Percentiles rank a stretch among this genome's conserved stretches.
Conservation (phyloP, 768 basidiomycete genomes). For the Lactarius evosmus region DNA sequence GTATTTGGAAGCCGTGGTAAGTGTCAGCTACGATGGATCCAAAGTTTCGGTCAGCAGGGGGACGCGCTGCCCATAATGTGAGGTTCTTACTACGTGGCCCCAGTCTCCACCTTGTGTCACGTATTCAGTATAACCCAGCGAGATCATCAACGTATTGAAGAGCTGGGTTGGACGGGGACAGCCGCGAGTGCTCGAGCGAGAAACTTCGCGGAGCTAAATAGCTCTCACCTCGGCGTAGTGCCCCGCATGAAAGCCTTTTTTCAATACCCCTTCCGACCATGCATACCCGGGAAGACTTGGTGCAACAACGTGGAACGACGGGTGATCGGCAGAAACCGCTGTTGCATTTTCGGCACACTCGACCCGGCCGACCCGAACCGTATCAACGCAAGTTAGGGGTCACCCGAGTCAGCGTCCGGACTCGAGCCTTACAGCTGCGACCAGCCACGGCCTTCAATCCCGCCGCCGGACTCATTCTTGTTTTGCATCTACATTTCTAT, state of each 20-base stretch:
- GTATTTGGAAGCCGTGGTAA: constrained; percentile 30
- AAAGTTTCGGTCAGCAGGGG: not conserved
- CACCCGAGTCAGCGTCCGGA: too few species aligned
- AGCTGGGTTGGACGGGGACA: constrained; percentile 24
- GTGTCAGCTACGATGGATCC: constrained; percentile 32
- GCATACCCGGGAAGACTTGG: constrained; percentile 52
- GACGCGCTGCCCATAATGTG: not conserved
- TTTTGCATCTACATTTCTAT: too few species aligned
- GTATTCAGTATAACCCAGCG: constrained; percentile 34
- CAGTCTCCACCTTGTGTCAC: constrained; percentile 50
- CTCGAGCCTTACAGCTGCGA: too few species aligned
- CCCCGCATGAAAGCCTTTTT: constrained; percentile 42
- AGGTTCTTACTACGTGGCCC: constrained; percentile 38
- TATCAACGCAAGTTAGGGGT: too few species aligned
- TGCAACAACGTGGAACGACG: constrained; percentile 55
- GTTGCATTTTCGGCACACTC: too few species aligned
- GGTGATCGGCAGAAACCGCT: constrained; percentile 37
- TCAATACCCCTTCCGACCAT: constrained; percentile 50
- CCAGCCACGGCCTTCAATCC: too few species aligned
- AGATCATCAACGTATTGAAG: constrained; percentile 34
- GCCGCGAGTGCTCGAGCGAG: not conserved
- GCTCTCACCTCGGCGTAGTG: constrained; percentile 49
- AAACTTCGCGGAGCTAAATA: not conserved
- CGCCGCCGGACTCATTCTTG: too few species aligned
- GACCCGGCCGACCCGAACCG: too few species aligned